Base-by-base conservation (phyloP, 1,139 yeast genomes). In the Eremothecium coryli region DNA sequence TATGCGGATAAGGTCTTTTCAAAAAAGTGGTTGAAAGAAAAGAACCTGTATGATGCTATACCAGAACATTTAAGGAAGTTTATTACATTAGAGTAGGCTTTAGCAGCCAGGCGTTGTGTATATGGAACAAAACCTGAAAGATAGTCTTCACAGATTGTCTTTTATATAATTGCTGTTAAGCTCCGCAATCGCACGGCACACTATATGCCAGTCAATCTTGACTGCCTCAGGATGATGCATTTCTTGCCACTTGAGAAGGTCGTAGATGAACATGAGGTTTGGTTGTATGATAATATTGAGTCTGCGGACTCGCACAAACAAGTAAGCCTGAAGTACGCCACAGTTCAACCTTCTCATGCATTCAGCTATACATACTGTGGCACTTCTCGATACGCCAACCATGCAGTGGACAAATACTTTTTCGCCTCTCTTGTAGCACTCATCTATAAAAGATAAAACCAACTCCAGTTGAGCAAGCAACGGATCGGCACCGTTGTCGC, bases 231-330 rank as follows among this genome's bases (percentile, higher is more conserved):
- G 42, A 31, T 33, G 32, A 32, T 45, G 42, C 26, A 45, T 35
- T 39, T 82, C 88, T 48, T 84, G 93, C 78, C 80, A 84, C 49
- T 80, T 72, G 50, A 77, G 73, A 41, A 86, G 65, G 49, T 86
- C 96, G 56, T 82, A 85, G 73, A 86, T 82, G 46, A 86, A 70
- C 56, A 82, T 71, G 52, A 86, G 65, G 56, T 85, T 86, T 4
- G 96, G 97, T 58, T 86, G 96, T 42, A 88, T 84, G 27, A 86
- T 84, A 35, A 86, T 84, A 56, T 86, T 86, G 47, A 86, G 69
- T 31, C 97, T 65, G 35, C 93, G 71, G 4, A 85, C 93, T 35
- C 96, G 64, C 18, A 85, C 93, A 58, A 68, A 79, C 49, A 85
- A 61, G 52, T 85, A 86, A 3, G 94, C 88, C 33, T 80, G 68